Conservation (phyloP, 768 basidiomycete species). For the Russula brevipes region DNA sequence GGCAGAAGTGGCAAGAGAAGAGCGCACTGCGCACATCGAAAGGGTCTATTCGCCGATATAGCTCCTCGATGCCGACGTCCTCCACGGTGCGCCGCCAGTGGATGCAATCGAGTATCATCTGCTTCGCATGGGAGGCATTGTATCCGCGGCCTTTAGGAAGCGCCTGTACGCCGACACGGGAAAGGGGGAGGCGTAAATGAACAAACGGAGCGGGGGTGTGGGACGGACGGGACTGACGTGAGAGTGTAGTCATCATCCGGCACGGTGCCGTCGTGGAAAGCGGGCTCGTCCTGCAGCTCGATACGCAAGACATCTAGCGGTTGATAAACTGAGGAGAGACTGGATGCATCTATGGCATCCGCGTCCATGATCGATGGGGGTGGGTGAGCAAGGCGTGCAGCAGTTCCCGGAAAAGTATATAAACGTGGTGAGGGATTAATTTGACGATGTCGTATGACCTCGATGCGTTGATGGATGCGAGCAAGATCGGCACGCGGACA, state of each 20-base stretch:
- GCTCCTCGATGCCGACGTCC: conserved; percentile 58
- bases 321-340: conserved; percentile 9
- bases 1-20: neutral
- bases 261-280: conserved; percentile 7
- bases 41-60: conserved; percentile 59
- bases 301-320: conserved; percentile 12
- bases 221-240: conserved; percentile 1
- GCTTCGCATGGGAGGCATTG: conserved; percentile 51
- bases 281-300: conserved; percentile 13
- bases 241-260: conserved; percentile 20
- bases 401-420: neutral
- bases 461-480: neutral
- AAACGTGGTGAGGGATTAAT: too few relatives aligned
- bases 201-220: too few relatives aligned
- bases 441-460: neutral
- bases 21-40: conserved; percentile 51
- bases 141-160: conserved; percentile 75
- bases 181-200: neutral
- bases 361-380: conserved; percentile 18
- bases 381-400: neutral
- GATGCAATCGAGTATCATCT: conserved; percentile 63
- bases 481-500: neutral
- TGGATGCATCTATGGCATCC: conserved; percentile 16
- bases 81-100: conserved; percentile 62
- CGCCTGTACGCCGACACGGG: conserved; percentile 41